Percentiles rank a stretch among this genome's conserved stretches.
Conservation (phyloP, 306 rosid species). For the Lathyrus sativus region DNA sequence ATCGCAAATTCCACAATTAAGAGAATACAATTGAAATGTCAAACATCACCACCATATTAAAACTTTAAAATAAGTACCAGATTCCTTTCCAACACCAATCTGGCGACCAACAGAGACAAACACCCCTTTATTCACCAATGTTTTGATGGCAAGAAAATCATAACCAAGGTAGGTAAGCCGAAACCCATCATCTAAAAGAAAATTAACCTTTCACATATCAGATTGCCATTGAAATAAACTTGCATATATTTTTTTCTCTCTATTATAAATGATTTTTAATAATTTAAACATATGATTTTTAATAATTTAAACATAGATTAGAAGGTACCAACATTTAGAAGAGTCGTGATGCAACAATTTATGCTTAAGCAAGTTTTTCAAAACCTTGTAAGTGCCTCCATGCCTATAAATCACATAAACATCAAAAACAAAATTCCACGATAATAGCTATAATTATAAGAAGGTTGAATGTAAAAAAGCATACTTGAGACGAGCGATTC, state of each 20-base stretch:
- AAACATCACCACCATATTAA: neutral
- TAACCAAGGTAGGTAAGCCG: slow-evolving; percentile 95
- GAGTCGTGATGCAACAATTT: slow-evolving; percentile 91
- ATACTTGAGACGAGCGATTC: slow-evolving; percentile 58
- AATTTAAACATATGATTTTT: neutral
- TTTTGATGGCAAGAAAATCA: slow-evolving; percentile 94
- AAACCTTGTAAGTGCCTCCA: slow-evolving; percentile 87
- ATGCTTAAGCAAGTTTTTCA: slow-evolving; percentile 82
- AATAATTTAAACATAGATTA: neutral
- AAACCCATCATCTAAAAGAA: slow-evolving; percentile 80
- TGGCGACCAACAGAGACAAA: slow-evolving; percentile 87
- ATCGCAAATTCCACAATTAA: slow-evolving; percentile 28
- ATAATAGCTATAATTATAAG: too few relatives aligned
- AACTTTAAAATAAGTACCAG: slow-evolving; percentile 52
- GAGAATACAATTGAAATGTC: neutral
- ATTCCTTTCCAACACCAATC: slow-evolving; percentile 96
- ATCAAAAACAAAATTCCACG: too few relatives aligned
- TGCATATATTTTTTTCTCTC: too few relatives aligned
- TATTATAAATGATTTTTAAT: too few relatives aligned
- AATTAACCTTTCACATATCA: slow-evolving; percentile 28
- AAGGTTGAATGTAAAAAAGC: neutral
- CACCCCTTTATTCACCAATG: slow-evolving; percentile 88
- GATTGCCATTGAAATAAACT: neutral
- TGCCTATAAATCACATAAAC: slow-evolving; percentile 48
- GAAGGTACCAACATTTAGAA: slow-evolving; percentile 71